phyloP scores from a whole-genome alignment of 2,329 filamentous ascomycete genomes.

The Microsporum ferrugineum region DNA sequence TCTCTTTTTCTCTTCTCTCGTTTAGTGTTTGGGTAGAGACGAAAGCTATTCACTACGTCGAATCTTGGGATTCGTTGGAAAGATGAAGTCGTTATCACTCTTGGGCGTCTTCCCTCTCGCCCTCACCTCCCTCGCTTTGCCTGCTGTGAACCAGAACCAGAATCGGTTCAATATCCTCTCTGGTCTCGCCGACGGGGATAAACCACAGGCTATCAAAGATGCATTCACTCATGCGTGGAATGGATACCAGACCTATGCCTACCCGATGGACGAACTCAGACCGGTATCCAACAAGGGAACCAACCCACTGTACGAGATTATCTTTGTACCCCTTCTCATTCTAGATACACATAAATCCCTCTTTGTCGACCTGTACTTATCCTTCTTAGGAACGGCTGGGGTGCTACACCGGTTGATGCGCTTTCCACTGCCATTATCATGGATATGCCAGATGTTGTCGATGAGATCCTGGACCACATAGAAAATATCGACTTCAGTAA shows the following conservation, averaged over 20 bases:
- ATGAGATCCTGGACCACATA: constrained; percentile 60
- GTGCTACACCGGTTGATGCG: constrained; percentile 69
- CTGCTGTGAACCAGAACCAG: background rate
- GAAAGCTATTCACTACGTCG: background rate
- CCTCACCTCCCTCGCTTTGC: constrained; percentile 6
- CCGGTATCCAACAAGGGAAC: constrained; percentile 54
- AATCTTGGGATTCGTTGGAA: background rate
- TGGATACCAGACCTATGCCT: constrained; percentile 62
- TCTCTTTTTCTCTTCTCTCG: background rate
- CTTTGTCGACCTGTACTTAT: constrained; percentile 1
- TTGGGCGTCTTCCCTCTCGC: constrained; percentile 2
- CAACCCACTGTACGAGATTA: constrained; percentile 53
- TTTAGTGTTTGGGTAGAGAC: background rate
- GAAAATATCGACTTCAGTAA: constrained; percentile 58
- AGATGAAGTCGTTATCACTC: background rate
- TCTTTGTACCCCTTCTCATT: background rate
- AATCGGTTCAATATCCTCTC: background rate
- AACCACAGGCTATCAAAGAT: constrained; percentile 52
- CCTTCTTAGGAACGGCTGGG: constrained; percentile 64
- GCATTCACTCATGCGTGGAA: constrained; percentile 61
- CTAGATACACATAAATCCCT: background rate
- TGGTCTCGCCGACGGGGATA: constrained; percentile 11
- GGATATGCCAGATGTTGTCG: constrained; percentile 54
- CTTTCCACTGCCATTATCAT: constrained; percentile 71
- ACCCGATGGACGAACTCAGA: constrained; percentile 62